Evolutionary conservation across 106 monocot species (phyloP).

Genomic region (Dendrobium nobile): DNA sequence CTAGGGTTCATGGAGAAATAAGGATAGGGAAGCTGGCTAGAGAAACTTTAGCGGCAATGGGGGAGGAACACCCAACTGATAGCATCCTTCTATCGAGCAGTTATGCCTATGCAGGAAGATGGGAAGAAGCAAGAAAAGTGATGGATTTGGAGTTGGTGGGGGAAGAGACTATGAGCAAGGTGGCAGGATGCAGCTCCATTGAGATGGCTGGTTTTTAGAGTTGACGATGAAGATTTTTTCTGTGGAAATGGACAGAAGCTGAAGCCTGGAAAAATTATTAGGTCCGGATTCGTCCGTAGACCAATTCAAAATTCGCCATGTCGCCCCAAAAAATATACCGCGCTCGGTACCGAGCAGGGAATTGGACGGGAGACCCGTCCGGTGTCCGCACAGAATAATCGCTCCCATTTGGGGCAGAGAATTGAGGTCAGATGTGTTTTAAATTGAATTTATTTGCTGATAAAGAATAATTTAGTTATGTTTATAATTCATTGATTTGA

Average conservation of each 20-base stretch:
- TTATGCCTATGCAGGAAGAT: constrained; percentile 23
- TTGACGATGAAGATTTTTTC: background rate
- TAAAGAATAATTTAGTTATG: background rate
- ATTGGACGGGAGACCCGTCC: no score
- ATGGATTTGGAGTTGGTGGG: constrained; percentile 5
- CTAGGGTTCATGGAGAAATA: constrained; percentile 33
- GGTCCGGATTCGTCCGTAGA: no score
- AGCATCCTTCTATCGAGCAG: constrained; percentile 28
- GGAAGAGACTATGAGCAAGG: constrained; percentile 19
- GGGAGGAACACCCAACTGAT: constrained; percentile 29
- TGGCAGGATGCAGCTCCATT: constrained; percentile 32
- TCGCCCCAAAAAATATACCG: no score
- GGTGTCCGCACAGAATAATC: no score
- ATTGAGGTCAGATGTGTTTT: background rate
- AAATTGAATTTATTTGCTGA: background rate
- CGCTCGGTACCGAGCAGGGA: no score
- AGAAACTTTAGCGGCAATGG: constrained; percentile 19
- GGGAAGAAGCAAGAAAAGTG: constrained; percentile 3
- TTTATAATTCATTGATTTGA: background rate
- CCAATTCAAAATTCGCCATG: no score
- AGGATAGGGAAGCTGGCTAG: constrained; percentile 23
- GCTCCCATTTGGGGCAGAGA: no score
- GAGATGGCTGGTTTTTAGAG: constrained; percentile 12
- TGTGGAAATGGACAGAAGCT: background rate
- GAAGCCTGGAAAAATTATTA: no score